Evolutionary conservation across 2,329 filamentous ascomycete genomes (phyloP).

Genomic region (Exophiala xenobiotica): DNA sequence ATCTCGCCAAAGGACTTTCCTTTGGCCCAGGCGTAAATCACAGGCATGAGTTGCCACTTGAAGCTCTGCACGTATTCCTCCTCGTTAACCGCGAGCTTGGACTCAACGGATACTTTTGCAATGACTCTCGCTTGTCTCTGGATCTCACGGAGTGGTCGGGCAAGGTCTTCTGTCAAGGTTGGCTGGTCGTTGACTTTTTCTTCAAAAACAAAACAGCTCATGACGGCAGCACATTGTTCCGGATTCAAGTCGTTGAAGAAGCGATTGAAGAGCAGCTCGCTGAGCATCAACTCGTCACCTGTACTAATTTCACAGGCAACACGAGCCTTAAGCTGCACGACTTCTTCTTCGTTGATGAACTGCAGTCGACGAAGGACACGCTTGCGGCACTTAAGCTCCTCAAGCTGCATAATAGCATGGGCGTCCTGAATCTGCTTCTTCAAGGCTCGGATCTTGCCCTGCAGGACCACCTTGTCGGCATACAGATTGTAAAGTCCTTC

Average conservation of each 20-base stretch:
- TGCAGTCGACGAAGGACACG: conserved; percentile 88
- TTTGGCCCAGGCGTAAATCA: conserved; percentile 87
- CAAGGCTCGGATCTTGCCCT: conserved; percentile 77
- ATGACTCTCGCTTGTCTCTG: conserved; percentile 82
- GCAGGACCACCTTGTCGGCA: conserved; percentile 71
- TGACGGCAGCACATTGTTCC: conserved; percentile 78
- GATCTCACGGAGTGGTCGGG: conserved; percentile 82
- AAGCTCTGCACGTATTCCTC: conserved; percentile 87
- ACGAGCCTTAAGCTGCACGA: conserved; percentile 93
- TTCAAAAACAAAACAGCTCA: conserved; percentile 96
- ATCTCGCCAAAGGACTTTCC: conserved; percentile 89
- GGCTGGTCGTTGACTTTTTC: conserved; percentile 81
- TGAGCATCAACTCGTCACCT: conserved; percentile 89
- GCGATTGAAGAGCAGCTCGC: conserved; percentile 90
- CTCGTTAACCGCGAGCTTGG: conserved; percentile 90
- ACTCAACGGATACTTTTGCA: conserved; percentile 91
- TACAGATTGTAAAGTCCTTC: conserved; percentile 86
- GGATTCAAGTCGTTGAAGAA: conserved; percentile 96
- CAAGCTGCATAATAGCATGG: conserved; percentile 84
- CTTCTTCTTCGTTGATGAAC: conserved; percentile 93
- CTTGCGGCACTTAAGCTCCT: conserved; percentile 94
- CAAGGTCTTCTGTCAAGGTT: conserved; percentile 74
- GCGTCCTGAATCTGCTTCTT: conserved; percentile 86
- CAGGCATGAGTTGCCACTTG: conserved; percentile 96
- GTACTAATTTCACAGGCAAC: conserved; percentile 98